These are phyloP conservation scores for Cylindrotheca fusiformis DNA, from an alignment of 108 stramenopile genomes.

Conservation along the genomic window DNA sequence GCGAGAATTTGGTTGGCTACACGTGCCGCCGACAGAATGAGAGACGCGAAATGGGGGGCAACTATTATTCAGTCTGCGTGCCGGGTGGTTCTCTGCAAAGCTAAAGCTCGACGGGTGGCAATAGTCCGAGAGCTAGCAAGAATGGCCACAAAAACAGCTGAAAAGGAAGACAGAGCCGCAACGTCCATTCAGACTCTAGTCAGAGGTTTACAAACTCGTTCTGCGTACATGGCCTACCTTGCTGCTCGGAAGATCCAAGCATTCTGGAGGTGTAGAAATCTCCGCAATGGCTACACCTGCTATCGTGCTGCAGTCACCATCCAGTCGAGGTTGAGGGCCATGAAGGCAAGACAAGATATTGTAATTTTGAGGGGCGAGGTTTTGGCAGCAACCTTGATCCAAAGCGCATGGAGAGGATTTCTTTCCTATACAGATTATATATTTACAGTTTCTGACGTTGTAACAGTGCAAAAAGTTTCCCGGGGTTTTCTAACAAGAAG, in stretches of 20 bases:
- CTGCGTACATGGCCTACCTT: constrained; percentile 35
- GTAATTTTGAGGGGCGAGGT: constrained; percentile 11
- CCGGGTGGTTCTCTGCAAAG: neutral
- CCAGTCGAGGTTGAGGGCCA: constrained; percentile 27
- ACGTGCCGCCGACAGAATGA: constrained; percentile 4
- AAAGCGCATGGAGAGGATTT: constrained; percentile 62
- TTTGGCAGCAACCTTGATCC: constrained; percentile 55
- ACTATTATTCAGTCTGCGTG: neutral
- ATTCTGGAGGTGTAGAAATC: constrained; percentile 21
- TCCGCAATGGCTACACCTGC: constrained; percentile 14
- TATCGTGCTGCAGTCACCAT: constrained; percentile 31
- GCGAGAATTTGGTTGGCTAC: constrained; percentile 42
- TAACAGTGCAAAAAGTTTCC: constrained; percentile 53
- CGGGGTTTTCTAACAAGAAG: constrained; percentile 33
- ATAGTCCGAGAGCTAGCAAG: neutral
- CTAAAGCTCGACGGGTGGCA: neutral
- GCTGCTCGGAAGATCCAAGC: constrained; percentile 51
- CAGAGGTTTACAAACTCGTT: constrained; percentile 25
- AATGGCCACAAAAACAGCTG: neutral
- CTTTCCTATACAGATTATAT: constrained; percentile 58
- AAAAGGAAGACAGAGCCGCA: neutral
- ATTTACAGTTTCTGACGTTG: constrained; percentile 57
- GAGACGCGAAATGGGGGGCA: neutral
- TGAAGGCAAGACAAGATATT: constrained; percentile 22
- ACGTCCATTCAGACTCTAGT: constrained; percentile 38